A percentile compares a stretch with the other conserved stretches of the same genome.
Evolutionary conservation across 495 filamentous ascomycete genomes (phyloP).

Genomic region (Niebla homalea): DNA sequence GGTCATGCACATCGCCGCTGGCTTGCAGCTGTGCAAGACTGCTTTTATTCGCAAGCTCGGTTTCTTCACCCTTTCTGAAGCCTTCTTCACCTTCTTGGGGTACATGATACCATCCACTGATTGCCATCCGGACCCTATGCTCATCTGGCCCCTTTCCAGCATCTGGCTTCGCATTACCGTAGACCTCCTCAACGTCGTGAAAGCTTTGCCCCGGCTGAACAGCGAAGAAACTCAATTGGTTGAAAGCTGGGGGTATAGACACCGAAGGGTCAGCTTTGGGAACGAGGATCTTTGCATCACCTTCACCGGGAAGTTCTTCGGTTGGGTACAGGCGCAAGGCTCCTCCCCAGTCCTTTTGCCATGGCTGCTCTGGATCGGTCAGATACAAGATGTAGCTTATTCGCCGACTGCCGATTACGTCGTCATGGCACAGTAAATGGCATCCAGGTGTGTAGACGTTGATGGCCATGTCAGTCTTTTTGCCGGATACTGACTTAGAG

Average conservation of each 20-base stretch:
- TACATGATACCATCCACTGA: slow-evolving; percentile 99
- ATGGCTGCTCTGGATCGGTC: slow-evolving; percentile 76
- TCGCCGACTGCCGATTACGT: slow-evolving; percentile 87
- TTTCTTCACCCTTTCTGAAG: slow-evolving; percentile 76
- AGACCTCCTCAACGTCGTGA: slow-evolving; percentile 98
- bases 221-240: slow-evolving; percentile 94
- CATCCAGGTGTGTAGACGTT: slow-evolving; percentile 96
- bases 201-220: slow-evolving; percentile 96
- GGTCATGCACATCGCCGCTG: slow-evolving; percentile 76
- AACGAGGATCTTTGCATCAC: slow-evolving; percentile 55
- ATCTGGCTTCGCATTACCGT: slow-evolving; percentile 36
- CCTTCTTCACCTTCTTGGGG: slow-evolving; percentile 94
- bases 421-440: slow-evolving; percentile 92
- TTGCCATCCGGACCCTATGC: slow-evolving; percentile 82
- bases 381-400: slow-evolving; percentile 97
- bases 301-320: slow-evolving; percentile 44
- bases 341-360: slow-evolving; percentile 89
- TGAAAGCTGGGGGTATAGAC: slow-evolving; percentile 85
- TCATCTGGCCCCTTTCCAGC: slow-evolving; percentile 49
- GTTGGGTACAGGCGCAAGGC: slow-evolving; percentile 84
- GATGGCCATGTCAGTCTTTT: slow-evolving; percentile 98
- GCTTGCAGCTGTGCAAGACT: slow-evolving; percentile 83
- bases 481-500: slow-evolving; percentile 74
- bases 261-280: slow-evolving; percentile 63
- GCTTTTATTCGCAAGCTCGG: slow-evolving; percentile 73